Evolutionary conservation across 345 rosid genomes (phyloP).

Genomic region (Rhodamnia argentea): DNA sequence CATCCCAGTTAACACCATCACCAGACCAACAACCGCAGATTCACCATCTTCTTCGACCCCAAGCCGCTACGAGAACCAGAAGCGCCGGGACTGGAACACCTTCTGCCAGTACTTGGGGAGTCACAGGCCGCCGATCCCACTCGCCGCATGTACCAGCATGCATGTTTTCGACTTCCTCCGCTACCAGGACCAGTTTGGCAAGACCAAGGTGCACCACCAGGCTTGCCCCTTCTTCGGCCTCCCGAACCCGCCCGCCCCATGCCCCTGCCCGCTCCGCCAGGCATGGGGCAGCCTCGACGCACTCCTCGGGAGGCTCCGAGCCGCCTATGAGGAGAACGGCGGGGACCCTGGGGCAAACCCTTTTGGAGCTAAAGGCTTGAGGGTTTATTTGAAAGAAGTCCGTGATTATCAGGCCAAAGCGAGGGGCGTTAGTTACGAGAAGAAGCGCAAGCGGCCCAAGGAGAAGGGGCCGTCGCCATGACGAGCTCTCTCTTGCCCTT

Average conservation of each 20-base stretch:
- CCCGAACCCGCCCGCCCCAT: slow-evolving; percentile 59
- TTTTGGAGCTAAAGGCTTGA: slow-evolving; percentile 55
- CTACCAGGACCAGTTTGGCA: slow-evolving; percentile 62
- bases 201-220: slow-evolving; percentile 57
- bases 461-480: not conserved
- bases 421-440: slow-evolving; percentile 64
- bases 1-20: not conserved
- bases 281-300: slow-evolving; percentile 80
- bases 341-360: slow-evolving; percentile 63
- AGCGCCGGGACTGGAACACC: slow-evolving; percentile 74
- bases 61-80: slow-evolving; percentile 66
- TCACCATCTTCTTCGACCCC: slow-evolving; percentile 11
- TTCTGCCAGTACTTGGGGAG: slow-evolving; percentile 55
- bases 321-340: slow-evolving; percentile 63
- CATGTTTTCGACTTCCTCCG: slow-evolving; percentile 70
- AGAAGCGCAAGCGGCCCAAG: slow-evolving; percentile 54
- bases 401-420: slow-evolving; percentile 65
- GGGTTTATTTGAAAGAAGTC: slow-evolving; percentile 58
- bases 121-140: slow-evolving; percentile 51
- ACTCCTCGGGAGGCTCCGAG: slow-evolving; percentile 58
- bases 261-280: slow-evolving; percentile 67
- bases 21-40: not conserved
- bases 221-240: slow-evolving; percentile 59
- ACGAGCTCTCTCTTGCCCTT: not conserved
- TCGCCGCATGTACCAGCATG: slow-evolving; percentile 53